Conservation (phyloP, 495 filamentous ascomycete genomes). For the Baudoinia panamericana region DNA sequence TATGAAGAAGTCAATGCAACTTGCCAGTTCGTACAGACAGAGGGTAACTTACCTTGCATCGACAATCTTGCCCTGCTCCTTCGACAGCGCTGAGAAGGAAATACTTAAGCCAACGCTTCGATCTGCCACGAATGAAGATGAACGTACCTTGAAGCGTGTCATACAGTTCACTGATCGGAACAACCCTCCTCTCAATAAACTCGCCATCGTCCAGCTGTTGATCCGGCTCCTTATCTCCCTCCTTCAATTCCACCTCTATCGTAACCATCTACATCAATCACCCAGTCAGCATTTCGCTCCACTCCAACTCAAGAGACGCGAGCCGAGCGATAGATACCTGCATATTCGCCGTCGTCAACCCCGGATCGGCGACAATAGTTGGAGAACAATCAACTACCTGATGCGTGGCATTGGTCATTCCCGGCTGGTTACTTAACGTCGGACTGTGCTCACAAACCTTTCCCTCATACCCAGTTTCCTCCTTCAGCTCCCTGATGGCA, state of each 20-base stretch:
- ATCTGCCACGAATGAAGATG: neutral
- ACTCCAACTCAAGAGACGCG: too few species aligned
- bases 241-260: constrained; percentile 27
- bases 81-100: constrained; percentile 15
- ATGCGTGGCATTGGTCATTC: constrained; percentile 23
- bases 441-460: constrained; percentile 46
- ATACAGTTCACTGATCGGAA: constrained; percentile 35
- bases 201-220: constrained; percentile 32
- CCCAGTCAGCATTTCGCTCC: too few species aligned
- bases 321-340: too few species aligned
- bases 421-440: constrained; percentile 28
- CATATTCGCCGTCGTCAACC: constrained; percentile 30
- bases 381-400: constrained; percentile 20
- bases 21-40: neutral
- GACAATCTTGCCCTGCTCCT: constrained; percentile 18
- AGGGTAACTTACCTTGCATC: constrained; percentile 18
- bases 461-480: constrained; percentile 87
- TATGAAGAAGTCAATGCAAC: neutral
- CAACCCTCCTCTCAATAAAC: constrained; percentile 29
- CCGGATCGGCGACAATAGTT: constrained; percentile 20
- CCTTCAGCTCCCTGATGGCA: constrained; percentile 77
- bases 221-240: constrained; percentile 29
- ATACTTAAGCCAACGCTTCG: neutral
- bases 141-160: constrained; percentile 29
- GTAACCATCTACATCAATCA: constrained; percentile 20